Evolutionary conservation across 1,284 basidiomycete genomes (phyloP), one percentile per base, ranked within the genome.

Genomic region (Boletellus dicymbophilus): DNA sequence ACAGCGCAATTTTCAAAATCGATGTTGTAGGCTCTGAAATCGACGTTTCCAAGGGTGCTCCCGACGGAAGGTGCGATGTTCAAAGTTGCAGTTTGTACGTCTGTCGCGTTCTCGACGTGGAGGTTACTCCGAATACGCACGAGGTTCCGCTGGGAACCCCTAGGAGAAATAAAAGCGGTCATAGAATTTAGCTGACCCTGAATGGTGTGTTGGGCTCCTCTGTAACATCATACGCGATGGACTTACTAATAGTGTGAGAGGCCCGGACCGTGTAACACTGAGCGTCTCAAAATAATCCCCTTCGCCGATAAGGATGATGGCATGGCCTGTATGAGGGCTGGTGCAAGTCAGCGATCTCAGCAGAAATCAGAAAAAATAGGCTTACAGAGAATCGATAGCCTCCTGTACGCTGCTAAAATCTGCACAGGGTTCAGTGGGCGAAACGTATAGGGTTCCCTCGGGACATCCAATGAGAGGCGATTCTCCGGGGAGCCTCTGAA

Each of bases 21-120:
- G 55, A 88, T 79, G 57, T 86, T 86, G 57, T 87, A 86, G 10
- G 74, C 78, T 57, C 72, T 84, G 68, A 87, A 84, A 58, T 87
- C 77, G 11, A 61, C 58, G 48, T 73, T 82, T 1, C 84, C 84
- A 52, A 81, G 82, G 3, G 80, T 72, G 1, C 74, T 71, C 34
- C 75, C 75, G 56, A 68, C 66, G 2, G 76, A 73, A 4, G 80
- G 80, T 3, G 75, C 74, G 21, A 85, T 74, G 22, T 76, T 70
- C 20, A 85, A 69, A 2, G 80, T 77, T 12, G 81, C 75, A 3
- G 80, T 79, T 41, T 77, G 66, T 2, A 78, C 79, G 55, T 85
- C 82, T 51, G 78, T 75, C 60, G 76, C 69, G 4, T 65, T 64
- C 20, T 71, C 61, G 7, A 73, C 74, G 49, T 74, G 78, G 25